Evolutionary conservation across 768 basidiomycete species (phyloP).

Genomic region (Exsudoporus frostii): DNA sequence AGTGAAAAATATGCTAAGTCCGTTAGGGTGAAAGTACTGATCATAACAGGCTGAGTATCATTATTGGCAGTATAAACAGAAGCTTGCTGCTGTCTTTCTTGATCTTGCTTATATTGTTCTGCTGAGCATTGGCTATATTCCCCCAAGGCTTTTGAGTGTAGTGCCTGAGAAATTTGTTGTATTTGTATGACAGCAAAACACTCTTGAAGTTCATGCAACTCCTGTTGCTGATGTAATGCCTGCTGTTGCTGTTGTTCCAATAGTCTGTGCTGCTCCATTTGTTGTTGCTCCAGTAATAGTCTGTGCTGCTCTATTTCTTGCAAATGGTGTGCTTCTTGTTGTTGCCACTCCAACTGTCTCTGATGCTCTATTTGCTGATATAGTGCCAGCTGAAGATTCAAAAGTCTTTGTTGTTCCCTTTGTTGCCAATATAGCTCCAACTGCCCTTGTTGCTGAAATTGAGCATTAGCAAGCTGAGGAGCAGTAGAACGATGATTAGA

Average conservation of each 20-base stretch:
- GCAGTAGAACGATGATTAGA: background rate
- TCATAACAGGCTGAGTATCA: no score
- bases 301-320: background rate
- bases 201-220: background rate
- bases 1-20: no score
- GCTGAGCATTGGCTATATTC: background rate
- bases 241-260: background rate
- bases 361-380: background rate
- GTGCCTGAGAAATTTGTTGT: background rate
- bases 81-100: background rate
- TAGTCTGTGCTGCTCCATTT: background rate
- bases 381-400: background rate
- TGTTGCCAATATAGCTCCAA: no score
- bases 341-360: background rate
- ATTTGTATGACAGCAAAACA: background rate
- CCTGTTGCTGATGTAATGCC: background rate
- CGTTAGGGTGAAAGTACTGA: no score
- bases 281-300: background rate
- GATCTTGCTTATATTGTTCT: conserved; percentile 4
- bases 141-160: background rate
- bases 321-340: background rate
- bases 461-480: background rate
- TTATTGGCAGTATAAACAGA: no score
- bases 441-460: no score
- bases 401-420: no score